phyloP scores from a whole-genome alignment of 2,329 filamentous ascomycete genomes.

The Westerdykella ornata region DNA sequence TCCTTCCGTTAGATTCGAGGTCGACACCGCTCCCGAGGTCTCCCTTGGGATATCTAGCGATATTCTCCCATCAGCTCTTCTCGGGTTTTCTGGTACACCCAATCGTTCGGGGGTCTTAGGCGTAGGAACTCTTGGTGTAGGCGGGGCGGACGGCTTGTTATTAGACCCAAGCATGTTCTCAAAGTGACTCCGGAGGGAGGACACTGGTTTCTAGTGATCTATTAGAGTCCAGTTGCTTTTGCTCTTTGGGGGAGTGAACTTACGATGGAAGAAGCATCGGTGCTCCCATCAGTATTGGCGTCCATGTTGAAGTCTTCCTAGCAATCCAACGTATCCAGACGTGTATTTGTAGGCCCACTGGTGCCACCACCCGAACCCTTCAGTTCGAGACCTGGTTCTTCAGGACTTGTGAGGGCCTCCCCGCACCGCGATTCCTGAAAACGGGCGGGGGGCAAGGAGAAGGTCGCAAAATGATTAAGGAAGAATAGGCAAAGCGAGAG shows the following conservation, averaged over 20 bases:
- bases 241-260: constrained; percentile 25
- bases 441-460: neutral
- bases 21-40: constrained; percentile 10
- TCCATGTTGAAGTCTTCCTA: constrained; percentile 31
- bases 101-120: constrained; percentile 30
- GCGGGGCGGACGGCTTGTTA: constrained; percentile 21
- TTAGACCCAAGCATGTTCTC: constrained; percentile 59
- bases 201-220: constrained; percentile 62
- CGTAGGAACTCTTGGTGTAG: constrained; percentile 23
- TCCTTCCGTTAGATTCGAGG: constrained; percentile 33
- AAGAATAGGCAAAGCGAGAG: constrained; percentile 7
- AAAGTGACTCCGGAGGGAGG: constrained; percentile 72
- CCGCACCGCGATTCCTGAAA: neutral
- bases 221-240: constrained; percentile 13
- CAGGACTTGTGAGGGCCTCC: neutral
- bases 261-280: constrained; percentile 71
- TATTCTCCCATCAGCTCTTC: constrained; percentile 31
- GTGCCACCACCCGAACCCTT: constrained; percentile 28
- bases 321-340: constrained; percentile 33
- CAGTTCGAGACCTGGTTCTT: constrained; percentile 17
- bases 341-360: constrained; percentile 29
- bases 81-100: constrained; percentile 22
- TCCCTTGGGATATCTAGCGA: constrained; percentile 40
- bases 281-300: constrained; percentile 47
- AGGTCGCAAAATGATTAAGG: neutral